phyloP scores from a whole-genome alignment of 208 protist species.

The Wallacemonas rigidus region DNA sequence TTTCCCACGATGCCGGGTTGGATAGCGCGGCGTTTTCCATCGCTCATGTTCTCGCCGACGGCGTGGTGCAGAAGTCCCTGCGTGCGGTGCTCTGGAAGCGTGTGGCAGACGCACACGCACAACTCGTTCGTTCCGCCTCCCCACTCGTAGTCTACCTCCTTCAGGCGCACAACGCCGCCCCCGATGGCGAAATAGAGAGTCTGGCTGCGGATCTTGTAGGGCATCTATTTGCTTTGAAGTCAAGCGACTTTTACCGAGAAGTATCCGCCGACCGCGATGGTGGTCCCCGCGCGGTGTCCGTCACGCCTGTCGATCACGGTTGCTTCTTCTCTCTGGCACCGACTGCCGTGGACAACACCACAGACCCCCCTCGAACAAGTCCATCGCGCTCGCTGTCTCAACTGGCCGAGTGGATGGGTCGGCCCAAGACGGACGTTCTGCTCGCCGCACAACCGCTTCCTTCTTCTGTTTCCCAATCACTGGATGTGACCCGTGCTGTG shows the following conservation, averaged over 20 bases:
- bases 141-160: background rate
- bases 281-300: background rate
- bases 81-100: conserved; percentile 12
- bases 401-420: background rate
- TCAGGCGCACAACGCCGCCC: no score
- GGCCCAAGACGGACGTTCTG: background rate
- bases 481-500: background rate
- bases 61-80: conserved; percentile 1
- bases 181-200: background rate
- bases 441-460: background rate
- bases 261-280: background rate
- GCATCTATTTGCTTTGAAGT: background rate
- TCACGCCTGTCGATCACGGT: conserved; percentile 9
- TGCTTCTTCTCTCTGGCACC: background rate
- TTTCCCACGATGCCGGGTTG: background rate
- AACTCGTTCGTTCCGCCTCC: background rate
- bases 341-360: no score
- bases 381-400: background rate
- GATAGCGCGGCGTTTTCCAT: background rate
- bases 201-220: background rate
- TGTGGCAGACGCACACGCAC: conserved; percentile 1
- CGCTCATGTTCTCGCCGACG: background rate
- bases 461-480: background rate
- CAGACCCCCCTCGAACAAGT: no score
- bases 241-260: background rate